phyloP scores from a whole-genome alignment of 768 basidiomycete genomes.

The Sarcodon aspratus region DNA sequence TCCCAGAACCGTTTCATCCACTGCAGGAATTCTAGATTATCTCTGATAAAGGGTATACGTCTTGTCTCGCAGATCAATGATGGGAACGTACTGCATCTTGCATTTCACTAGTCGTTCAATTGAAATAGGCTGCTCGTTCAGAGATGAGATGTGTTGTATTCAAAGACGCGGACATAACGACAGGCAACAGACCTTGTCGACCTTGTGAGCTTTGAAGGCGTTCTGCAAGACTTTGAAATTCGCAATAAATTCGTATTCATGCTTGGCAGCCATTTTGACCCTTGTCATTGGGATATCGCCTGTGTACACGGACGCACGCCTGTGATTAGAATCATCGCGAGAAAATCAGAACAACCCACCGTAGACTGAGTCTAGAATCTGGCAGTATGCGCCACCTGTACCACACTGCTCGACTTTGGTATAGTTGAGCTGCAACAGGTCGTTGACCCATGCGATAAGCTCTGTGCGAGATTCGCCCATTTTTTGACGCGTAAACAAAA shows the following conservation, averaged over 20 bases:
- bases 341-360: conserved; percentile 33
- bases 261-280: conserved; percentile 94
- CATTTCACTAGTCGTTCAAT: conserved; percentile 95
- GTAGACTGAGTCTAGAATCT: conserved; percentile 91
- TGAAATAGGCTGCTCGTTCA: conserved; percentile 66
- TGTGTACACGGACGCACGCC: conserved; percentile 18
- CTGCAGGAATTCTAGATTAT: conserved; percentile 97
- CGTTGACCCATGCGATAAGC: conserved; percentile 87
- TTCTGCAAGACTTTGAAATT: conserved; percentile 97
- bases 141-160: not conserved
- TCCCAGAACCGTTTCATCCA: conserved; percentile 98
- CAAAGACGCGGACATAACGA: conserved; percentile 1
- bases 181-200: conserved; percentile 67
- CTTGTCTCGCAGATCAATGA: conserved; percentile 1
- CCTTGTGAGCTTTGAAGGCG: conserved; percentile 81
- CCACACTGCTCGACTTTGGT: conserved; percentile 91
- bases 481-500: conserved; percentile 7
- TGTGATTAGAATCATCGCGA: conserved; percentile 3
- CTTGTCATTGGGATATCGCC: conserved; percentile 84
- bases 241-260: conserved; percentile 89
- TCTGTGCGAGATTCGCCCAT: conserved; percentile 80
- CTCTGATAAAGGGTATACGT: conserved; percentile 31
- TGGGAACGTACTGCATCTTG: conserved; percentile 86
- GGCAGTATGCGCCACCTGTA: conserved; percentile 87
- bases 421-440: conserved; percentile 82